Conservation (phyloP, 2,329 filamentous ascomycete genomes). For the Boeremia exigua region DNA sequence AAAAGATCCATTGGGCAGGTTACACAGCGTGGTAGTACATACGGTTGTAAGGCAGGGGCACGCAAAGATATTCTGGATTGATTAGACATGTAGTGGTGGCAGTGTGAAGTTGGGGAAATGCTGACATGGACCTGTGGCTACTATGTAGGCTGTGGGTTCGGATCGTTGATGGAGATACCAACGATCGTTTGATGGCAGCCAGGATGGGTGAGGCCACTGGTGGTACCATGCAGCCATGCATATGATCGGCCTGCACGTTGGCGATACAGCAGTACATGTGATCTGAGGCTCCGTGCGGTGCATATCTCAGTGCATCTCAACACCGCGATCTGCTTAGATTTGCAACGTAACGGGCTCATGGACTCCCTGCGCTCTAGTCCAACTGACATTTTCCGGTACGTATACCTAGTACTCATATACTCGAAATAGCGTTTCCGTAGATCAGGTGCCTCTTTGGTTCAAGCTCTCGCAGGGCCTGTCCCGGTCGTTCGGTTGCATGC, state of each 20-base stretch:
- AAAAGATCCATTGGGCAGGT: slow-evolving; percentile 8
- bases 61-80: neutral
- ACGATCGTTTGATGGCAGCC: slow-evolving; percentile 6
- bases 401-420: neutral
- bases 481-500: slow-evolving; percentile 38
- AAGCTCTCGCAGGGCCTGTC: slow-evolving; percentile 25
- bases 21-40: slow-evolving; percentile 13
- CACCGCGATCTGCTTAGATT: neutral
- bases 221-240: slow-evolving; percentile 17
- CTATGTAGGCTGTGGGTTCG: slow-evolving; percentile 3
- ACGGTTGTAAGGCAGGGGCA: slow-evolving; percentile 4
- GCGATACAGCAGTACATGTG: slow-evolving; percentile 4
- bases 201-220: slow-evolving; percentile 12
- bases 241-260: slow-evolving; percentile 12
- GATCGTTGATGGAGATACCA: neutral
- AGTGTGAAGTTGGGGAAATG: neutral
- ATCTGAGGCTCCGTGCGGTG: slow-evolving; percentile 5
- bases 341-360: neutral
- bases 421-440: slow-evolving; percentile 26
- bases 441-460: slow-evolving; percentile 26
- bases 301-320: neutral
- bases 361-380: neutral
- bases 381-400: neutral
- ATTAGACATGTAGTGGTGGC: neutral
- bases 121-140: neutral